Evolutionary conservation across 805 yeast genomes (phyloP), one percentile per base, ranked within the genome.

Genomic region (Dipodascus albidus): DNA sequence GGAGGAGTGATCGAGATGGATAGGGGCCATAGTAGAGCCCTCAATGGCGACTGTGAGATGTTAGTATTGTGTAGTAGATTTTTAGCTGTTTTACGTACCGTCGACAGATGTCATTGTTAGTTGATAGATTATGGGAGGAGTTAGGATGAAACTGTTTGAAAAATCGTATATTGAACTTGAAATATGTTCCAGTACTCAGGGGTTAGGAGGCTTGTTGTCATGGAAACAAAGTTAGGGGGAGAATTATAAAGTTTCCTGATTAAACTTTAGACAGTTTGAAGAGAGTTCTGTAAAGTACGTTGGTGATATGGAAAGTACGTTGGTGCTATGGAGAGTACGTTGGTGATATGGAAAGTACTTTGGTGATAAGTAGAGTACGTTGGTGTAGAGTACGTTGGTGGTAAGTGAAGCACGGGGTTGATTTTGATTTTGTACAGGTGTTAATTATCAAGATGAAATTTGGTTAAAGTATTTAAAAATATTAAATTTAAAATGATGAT

Each of bases 1-100:
- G 15, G 44, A 38, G 20, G 44, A 4, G 15, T 38, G 44, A 19
- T 38, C 44, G 6, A 38, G 44, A 38, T 38, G 9, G 15, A 38
- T 38, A 14, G 44, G 44, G 44, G 44, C 44, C 44, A 38, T 38
- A 17, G 44, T 38, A 38, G 44, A 38, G 44, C 44, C 44, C 44
- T 38, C 44, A 38, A 38, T 38, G 20, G 44, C 44, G n/a, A 38
- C 44, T 38, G 44, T 3, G 20, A 6, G 3, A 11, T n/a, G 44
- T 38, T 38, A 38, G 15, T 17, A 31, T 9, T 9, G 15, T 31
- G 38, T 11, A 27, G 9, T 11, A 27, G 33, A 27, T 27, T 6
- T 27, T 11, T 27, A 27, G 33, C 33, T 11, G 20, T 6, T 11
- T 4, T n/a, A 38, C 44, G 3, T 38, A 38, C 44, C 44, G 20